phyloP scores from a whole-genome alignment of 2,329 filamentous ascomycete genomes.

The Fusarium duplospermum region DNA sequence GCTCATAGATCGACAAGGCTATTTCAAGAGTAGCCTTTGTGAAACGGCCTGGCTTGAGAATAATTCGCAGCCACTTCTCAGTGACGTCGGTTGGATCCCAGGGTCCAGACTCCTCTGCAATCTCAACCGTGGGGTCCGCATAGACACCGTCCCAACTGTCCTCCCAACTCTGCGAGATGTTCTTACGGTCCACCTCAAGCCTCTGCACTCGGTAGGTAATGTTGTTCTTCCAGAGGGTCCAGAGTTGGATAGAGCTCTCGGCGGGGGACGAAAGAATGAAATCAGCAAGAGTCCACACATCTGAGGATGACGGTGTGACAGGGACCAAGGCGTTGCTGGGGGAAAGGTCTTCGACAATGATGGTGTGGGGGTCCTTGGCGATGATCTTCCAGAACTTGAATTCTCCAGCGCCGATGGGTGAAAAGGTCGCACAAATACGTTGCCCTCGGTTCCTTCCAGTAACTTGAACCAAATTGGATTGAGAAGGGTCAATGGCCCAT shows the following conservation, averaged over 20 bases:
- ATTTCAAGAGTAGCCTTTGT: constrained; percentile 84
- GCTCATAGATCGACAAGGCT: constrained; percentile 83
- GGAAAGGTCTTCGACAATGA: constrained; percentile 79
- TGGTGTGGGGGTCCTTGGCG: constrained; percentile 70
- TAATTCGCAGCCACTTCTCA: constrained; percentile 87
- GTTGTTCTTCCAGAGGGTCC: constrained; percentile 89
- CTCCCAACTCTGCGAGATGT: constrained; percentile 71
- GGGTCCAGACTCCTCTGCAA: constrained; percentile 68
- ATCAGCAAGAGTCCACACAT: constrained; percentile 83
- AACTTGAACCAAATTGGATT: constrained; percentile 80
- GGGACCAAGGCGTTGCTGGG: constrained; percentile 71
- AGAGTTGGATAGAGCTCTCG: constrained; percentile 70
- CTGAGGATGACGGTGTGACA: constrained; percentile 75
- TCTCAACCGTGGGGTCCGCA: constrained; percentile 66
- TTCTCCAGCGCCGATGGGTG: constrained; percentile 85
- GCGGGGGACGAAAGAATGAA: constrained; percentile 72
- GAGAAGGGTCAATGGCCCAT: constrained; percentile 82
- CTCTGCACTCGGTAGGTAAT: constrained; percentile 80
- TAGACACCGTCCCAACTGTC: constrained; percentile 77
- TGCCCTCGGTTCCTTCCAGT: constrained; percentile 68
- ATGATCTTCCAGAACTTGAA: constrained; percentile 94
- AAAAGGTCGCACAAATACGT: constrained; percentile 80
- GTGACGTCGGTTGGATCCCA: constrained; percentile 76
- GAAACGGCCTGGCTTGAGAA: constrained; percentile 87
- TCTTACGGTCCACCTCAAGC: constrained; percentile 77